Evolutionary conservation across 2,329 filamentous ascomycete genomes (phyloP), one percentile per base, ranked within the genome.

Genomic region (Teratosphaeria viscida): DNA sequence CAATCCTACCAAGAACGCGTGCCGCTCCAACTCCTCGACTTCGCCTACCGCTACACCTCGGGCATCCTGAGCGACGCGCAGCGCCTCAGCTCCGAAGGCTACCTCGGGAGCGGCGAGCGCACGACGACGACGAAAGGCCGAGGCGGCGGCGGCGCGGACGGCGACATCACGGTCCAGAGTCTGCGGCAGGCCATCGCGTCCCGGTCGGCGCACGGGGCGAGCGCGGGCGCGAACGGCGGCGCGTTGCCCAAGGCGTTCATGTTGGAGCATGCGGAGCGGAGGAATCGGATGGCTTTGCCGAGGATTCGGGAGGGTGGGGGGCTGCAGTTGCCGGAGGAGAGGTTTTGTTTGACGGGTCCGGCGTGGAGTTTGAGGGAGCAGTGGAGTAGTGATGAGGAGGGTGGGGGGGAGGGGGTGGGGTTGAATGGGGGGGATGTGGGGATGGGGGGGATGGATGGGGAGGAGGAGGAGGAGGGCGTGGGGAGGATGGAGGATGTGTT

Each of bases 1-100:
- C 85, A 86, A 4, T 81, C 86, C 49, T 94, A 90, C 79, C 89
- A 92, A 73, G 84, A 88, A 72, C 88, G 89, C 68, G 89, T 94
- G 1, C 89, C 89, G 0, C 82, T 92, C 0, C 85, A 92, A 60
- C 85, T 94, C 55, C 85, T 94, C 72, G 89, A 94, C 77, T 92
- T 92, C 71, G 88, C 89, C 55, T 94, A 94, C 80, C 85, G 89
- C 43, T 89, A 91, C 79, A 89, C 87, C 10, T 85, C 84, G 1
- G 81, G 83, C 60, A 80, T 92, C 39, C 83, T 92, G 23, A 84
- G 78, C 65, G 88, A 91, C 75, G 86, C 85, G 6, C 75, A 89
- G 16, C 85, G 88, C 68, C 81, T 89, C 29, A 80, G 82, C 5
- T 81, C 83, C 6, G 87, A 90, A 72, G 86, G 86, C 7, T 88